Percentiles rank a stretch among this genome's conserved stretches.
phyloP scores from a whole-genome alignment of 768 basidiomycete species.

The Xerocomus spinulosus region DNA sequence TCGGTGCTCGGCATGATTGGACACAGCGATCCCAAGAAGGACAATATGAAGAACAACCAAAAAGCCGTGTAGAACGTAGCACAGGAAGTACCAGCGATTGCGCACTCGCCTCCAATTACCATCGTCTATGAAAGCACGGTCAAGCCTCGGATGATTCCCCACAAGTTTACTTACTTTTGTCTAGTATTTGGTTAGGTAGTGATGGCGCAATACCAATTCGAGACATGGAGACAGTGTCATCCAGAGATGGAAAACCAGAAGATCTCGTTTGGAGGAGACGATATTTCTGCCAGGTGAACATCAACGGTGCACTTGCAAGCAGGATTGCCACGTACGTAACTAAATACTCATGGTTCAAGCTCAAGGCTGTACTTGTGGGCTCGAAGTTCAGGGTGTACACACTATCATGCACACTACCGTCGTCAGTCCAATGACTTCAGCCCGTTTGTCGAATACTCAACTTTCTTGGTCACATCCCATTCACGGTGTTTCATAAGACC shows the following conservation, averaged over 20 bases:
- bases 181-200: neutral
- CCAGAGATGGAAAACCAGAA: neutral
- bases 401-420: no score
- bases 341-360: no score
- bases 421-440: no score
- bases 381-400: no score
- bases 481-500: no score
- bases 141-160: neutral
- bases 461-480: no score
- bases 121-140: no score
- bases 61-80: neutral
- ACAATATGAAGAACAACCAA: neutral
- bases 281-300: neutral
- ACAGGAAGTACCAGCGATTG: neutral
- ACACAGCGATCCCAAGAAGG: neutral
- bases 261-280: neutral
- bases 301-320: no score
- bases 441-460: no score
- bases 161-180: neutral
- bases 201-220: neutral
- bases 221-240: neutral
- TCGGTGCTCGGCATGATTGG: neutral
- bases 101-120: neutral
- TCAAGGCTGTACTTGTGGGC: no score
- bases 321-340: no score